These are phyloP conservation scores for Raphanus raphanistrum DNA, from an alignment of 345 rosid species.

Conservation along the genomic window DNA sequence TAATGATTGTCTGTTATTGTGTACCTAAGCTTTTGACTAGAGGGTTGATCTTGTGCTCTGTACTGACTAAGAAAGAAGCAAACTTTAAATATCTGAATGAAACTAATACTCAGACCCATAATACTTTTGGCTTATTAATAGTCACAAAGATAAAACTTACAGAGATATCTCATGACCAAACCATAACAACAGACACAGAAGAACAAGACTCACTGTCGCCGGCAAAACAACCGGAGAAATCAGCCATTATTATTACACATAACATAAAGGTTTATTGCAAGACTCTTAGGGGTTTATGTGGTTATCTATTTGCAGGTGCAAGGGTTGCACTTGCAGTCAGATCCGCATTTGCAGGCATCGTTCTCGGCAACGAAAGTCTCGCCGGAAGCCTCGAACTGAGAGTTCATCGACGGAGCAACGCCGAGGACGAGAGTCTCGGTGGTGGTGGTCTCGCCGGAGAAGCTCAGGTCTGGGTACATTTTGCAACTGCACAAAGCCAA, in stretches of 20 bases:
- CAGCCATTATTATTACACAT: slow-evolving; percentile 23
- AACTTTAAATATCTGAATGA: slow-evolving; percentile 15
- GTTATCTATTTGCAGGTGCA: slow-evolving; percentile 74
- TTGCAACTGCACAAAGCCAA: slow-evolving; percentile 54
- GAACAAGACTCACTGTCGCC: not conserved
- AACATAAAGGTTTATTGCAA: slow-evolving; percentile 27
- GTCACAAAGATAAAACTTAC: slow-evolving; percentile 22
- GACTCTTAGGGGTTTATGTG: slow-evolving; percentile 18
- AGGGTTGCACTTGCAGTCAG: slow-evolving; percentile 78
- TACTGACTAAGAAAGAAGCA: not conserved
- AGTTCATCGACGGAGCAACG: slow-evolving; percentile 47
- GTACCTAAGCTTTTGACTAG: not conserved
- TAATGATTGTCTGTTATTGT: not conserved
- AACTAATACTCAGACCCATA: not conserved
- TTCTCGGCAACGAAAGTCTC: slow-evolving; percentile 64
- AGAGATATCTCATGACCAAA: slow-evolving; percentile 28
- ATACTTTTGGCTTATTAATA: slow-evolving; percentile 4
- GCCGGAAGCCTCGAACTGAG: slow-evolving; percentile 47
- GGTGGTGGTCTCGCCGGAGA: slow-evolving; percentile 51
- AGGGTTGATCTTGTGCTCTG: not conserved
- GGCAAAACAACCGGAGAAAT: slow-evolving; percentile 19
- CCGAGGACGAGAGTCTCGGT: slow-evolving; percentile 59
- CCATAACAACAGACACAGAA: slow-evolving; percentile 18
- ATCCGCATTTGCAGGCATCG: slow-evolving; percentile 86
- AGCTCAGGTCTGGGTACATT: slow-evolving; percentile 64